phyloP scores from a whole-genome alignment of 768 basidiomycete genomes.

The Lentinus tigrinus region DNA sequence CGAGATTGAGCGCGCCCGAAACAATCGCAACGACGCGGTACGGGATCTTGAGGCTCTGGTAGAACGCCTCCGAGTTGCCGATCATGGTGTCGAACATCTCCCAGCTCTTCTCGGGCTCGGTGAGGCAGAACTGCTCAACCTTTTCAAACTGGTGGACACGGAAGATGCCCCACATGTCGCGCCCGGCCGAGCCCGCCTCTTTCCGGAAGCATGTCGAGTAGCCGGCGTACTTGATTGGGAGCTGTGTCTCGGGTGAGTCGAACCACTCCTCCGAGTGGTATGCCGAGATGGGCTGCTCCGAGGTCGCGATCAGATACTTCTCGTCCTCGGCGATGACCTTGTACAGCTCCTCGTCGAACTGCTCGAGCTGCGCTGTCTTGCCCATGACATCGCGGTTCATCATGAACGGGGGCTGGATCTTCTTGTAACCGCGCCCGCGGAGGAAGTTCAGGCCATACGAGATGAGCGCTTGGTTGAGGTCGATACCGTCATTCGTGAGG shows the following conservation, averaged over 20 bases:
- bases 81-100: conserved; percentile 92
- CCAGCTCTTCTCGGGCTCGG: conserved; percentile 93
- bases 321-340: conserved; percentile 95
- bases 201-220: conserved; percentile 98
- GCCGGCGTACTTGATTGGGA: conserved; percentile 88
- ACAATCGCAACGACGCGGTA: conserved; percentile 95
- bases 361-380: conserved; percentile 96
- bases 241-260: conserved; percentile 84
- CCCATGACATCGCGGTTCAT: conserved; percentile 98
- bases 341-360: conserved; percentile 98
- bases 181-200: conserved; percentile 95
- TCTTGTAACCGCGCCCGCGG: conserved; percentile 79
- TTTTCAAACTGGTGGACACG: conserved; percentile 99
- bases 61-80: conserved; percentile 87
- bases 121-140: conserved; percentile 95
- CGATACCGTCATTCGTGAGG: conserved; percentile 92
- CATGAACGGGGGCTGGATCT: conserved; percentile 96
- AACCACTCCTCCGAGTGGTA: conserved; percentile 98
- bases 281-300: conserved; percentile 97
- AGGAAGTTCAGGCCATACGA: conserved; percentile 94
- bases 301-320: conserved; percentile 98
- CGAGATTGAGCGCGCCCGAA: conserved; percentile 94
- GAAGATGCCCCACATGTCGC: conserved; percentile 99
- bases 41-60: conserved; percentile 89
- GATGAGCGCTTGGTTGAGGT: conserved; percentile 95